Evolutionary conservation across 208 protist genomes (phyloP).

Genomic region (Crithidia fasciculata): DNA sequence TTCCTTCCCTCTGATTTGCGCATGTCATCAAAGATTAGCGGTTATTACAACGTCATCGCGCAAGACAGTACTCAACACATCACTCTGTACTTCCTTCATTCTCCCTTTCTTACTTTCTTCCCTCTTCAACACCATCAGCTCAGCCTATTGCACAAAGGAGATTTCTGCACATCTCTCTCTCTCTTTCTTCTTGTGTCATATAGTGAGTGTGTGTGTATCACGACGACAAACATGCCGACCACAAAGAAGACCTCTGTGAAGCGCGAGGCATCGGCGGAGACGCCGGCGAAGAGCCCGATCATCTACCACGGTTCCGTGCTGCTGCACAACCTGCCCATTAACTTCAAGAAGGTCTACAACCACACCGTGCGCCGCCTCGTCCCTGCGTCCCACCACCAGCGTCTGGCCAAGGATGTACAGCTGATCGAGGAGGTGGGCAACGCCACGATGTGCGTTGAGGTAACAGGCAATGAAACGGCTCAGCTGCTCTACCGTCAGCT

Average conservation of each 20-base stretch:
- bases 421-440: constrained; percentile 79
- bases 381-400: constrained; percentile 32
- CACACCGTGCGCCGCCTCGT: constrained; percentile 65
- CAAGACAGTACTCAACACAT: too few species aligned
- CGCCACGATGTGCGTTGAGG: constrained; percentile 76
- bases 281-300: constrained; percentile 23
- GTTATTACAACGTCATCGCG: too few species aligned
- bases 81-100: too few species aligned
- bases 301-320: constrained; percentile 74
- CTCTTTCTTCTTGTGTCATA: too few species aligned
- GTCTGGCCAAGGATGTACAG: constrained; percentile 33
- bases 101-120: too few species aligned
- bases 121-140: too few species aligned
- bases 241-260: constrained; percentile 16
- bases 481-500: constrained; percentile 62
- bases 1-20: too few species aligned
- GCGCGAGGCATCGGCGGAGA: background rate
- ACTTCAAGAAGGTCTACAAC: constrained; percentile 72
- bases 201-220: background rate
- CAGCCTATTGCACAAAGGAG: too few species aligned
- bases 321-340: constrained; percentile 60
- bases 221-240: background rate
- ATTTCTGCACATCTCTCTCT: too few species aligned
- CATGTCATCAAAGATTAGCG: too few species aligned
- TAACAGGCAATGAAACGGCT: constrained; percentile 58